Conservation (phyloP, 352 stramenopile species). For the Globisporangium acanthophoron region DNA sequence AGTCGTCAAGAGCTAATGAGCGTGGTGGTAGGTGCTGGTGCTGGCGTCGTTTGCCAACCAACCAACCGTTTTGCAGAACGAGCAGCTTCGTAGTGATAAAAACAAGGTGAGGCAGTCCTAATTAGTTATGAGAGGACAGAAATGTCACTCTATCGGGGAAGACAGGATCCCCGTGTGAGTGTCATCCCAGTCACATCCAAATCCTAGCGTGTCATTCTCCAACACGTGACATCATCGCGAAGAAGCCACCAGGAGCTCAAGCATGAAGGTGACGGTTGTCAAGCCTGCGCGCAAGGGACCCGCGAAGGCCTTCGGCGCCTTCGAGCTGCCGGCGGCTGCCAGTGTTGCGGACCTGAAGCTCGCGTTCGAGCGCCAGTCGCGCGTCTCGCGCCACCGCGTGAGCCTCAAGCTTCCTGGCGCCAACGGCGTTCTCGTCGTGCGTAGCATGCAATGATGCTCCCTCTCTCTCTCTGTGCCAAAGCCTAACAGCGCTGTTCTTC, state of each 20-base stretch:
- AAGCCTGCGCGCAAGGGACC: slow-evolving; percentile 39
- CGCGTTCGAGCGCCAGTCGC: slow-evolving; percentile 42
- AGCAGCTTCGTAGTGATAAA: neutral
- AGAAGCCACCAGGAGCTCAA: neutral
- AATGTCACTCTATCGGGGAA: neutral
- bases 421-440: slow-evolving; percentile 24
- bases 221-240: slow-evolving; percentile 7
- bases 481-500: neutral
- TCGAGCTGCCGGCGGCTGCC: slow-evolving; percentile 29
- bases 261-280: slow-evolving; percentile 65
- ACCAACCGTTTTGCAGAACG: neutral
- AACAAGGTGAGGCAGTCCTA: neutral
- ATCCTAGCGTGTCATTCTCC: neutral
- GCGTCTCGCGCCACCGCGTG: slow-evolving; percentile 54
- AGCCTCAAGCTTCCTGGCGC: slow-evolving; percentile 46
- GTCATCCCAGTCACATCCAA: neutral
- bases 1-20: neutral
- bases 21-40: neutral
- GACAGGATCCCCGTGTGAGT: neutral
- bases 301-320: slow-evolving; percentile 45
- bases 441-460: slow-evolving; percentile 1
- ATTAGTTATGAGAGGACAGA: neutral
- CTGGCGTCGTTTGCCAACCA: neutral
- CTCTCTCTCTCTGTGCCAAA: neutral
- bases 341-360: slow-evolving; percentile 51